phyloP scores from a whole-genome alignment of 441 rosid genomes.

The Corymbia calophylla region DNA sequence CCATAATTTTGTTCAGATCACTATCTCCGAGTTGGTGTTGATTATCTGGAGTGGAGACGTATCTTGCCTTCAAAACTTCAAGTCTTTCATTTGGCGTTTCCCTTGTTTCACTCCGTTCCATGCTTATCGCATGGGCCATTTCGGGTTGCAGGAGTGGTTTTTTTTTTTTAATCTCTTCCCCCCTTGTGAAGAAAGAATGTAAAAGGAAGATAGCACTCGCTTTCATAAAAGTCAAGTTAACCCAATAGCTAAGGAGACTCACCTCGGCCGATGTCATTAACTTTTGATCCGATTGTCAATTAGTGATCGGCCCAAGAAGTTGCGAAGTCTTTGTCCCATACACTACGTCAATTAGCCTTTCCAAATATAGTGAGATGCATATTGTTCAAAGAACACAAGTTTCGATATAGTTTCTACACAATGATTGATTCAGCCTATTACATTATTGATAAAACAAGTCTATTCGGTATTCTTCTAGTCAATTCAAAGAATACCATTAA shows the following conservation, averaged over 20 bases:
- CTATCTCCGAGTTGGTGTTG: accelerated
- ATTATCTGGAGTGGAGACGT: accelerated
- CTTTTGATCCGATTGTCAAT: background rate
- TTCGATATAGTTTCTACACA: too few species aligned
- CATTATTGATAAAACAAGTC: too few species aligned
- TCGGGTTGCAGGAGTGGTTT: background rate
- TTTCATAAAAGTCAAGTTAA: background rate
- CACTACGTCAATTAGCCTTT: background rate
- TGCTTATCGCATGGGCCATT: background rate
- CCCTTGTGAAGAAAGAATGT: too few species aligned
- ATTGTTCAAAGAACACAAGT: too few species aligned
- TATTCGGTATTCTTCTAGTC: background rate
- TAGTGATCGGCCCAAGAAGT: background rate
- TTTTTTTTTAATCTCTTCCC: too few species aligned
- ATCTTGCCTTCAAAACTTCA: background rate
- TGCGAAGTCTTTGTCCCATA: background rate
- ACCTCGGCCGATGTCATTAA: background rate
- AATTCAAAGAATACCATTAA: background rate
- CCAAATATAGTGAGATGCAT: background rate
- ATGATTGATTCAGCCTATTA: too few species aligned
- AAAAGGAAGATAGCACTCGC: background rate
- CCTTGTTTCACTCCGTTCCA: accelerated
- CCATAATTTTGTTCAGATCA: background rate
- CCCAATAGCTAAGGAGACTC: background rate
- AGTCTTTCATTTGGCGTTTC: background rate